Conservation (phyloP, 2,329 filamentous ascomycete species). For the Niveomyces coronatus region DNA sequence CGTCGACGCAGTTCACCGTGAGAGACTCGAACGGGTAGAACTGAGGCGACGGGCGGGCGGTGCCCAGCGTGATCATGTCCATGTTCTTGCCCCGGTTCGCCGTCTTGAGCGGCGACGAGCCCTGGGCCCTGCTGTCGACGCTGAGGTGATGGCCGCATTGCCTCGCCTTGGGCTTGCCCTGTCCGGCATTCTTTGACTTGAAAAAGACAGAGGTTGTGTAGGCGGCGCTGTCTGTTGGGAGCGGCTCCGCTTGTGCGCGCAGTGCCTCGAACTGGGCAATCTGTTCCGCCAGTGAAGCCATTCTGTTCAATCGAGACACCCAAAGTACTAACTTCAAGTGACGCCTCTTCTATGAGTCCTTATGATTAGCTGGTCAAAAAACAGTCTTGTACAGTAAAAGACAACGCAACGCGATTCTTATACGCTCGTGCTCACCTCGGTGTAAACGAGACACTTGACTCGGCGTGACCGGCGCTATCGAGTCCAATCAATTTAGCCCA, state of each 20-base stretch:
- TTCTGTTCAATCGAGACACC: background rate
- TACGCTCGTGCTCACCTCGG: no score
- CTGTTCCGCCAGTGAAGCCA: conserved; percentile 7
- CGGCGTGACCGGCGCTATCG: no score
- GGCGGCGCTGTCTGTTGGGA: conserved; percentile 8
- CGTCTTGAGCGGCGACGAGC: conserved; percentile 8
- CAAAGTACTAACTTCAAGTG: no score
- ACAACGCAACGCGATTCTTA: no score
- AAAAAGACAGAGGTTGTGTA: conserved; percentile 8
- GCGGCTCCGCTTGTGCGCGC: conserved; percentile 7
- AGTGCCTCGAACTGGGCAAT: conserved; percentile 5
- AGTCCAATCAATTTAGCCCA: no score
- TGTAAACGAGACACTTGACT: no score
- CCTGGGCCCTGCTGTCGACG: conserved; percentile 3
- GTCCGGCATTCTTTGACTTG: conserved; percentile 8
- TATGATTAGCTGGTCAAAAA: no score
- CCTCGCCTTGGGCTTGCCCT: conserved; percentile 5
- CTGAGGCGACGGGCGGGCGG: conserved; percentile 7
- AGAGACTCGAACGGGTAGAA: conserved; percentile 8
- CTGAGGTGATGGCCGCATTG: conserved; percentile 4
- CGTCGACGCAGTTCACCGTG: conserved; percentile 7
- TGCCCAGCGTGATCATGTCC: conserved; percentile 10
- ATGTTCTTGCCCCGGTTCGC: conserved; percentile 4
- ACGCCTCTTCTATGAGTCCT: no score
- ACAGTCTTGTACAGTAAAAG: no score